Base-by-base conservation (phyloP, 2,329 filamentous ascomycete species). In the Rhynchosporium secalis region DNA sequence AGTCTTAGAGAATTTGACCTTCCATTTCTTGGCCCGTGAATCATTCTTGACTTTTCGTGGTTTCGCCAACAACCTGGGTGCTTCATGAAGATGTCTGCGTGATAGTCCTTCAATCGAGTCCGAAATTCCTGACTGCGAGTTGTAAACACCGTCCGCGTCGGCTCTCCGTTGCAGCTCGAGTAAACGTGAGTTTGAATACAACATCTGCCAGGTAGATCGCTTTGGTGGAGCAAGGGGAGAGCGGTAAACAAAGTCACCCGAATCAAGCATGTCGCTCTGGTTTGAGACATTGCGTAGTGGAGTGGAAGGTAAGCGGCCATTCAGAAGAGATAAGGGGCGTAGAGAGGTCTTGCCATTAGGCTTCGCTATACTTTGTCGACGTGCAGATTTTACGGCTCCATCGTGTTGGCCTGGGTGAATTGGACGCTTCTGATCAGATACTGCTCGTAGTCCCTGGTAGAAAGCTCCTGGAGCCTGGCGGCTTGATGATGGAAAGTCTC, bases 221-320 rank as follows among this genome's bases (percentile, higher is more conserved):
- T 67, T 66, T 28, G 69, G 66, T 36, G 72, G 72, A 20, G 72
- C 71, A 40, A 70, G 64, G 6, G 72, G 70, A 10, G 70, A 71
- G 20, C 69, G 65, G 49, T 73, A 73, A 4, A 68, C 26, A 33
- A 70, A 72, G 40, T 66, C 68, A 48, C 66, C 60, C 29, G 60
- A 55, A 12, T 20, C 48, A n/a, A 36, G 12, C 12, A 54, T 15
- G 40, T 54, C 47, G 40, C 62, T 40, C 59, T 66, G 54, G 41
- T 45, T 56, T 13, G 57, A 59, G 43, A 46, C 54, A 12, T 29
- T 52, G 9, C 33, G 48, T 2, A 49, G 57, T 38, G 54, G 54
- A 20, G 47, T 59, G 38, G 57, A 59, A 8, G 46, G 36, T 29
- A 13, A 57, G 29, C n/a, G 61, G 54, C 56, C 60, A 36, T 60